Conservation (phyloP, 176 grass and related monocot species). For the Canna indica region DNA sequence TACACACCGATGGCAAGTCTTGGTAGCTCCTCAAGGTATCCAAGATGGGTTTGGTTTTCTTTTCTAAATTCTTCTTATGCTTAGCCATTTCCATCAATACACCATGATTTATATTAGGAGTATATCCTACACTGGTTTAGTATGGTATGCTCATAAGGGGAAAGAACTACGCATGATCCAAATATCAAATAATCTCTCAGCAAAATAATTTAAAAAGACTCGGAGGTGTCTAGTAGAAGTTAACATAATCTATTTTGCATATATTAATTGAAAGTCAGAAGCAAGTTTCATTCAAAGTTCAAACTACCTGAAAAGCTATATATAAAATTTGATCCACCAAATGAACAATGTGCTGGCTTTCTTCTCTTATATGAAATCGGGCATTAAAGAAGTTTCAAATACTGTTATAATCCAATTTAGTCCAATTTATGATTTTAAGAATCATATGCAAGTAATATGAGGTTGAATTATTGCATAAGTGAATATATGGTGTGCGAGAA, state of each 20-base stretch:
- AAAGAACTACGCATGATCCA: background rate
- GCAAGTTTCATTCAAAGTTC: background rate
- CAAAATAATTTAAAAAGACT: background rate
- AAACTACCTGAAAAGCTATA: no score
- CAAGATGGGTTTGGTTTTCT: constrained; percentile 90
- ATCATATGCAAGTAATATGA: no score
- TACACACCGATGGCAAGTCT: constrained; percentile 81
- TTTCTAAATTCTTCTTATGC: constrained; percentile 84
- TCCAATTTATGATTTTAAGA: no score
- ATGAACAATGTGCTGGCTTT: no score
- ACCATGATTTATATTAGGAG: constrained; percentile 90
- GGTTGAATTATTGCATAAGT: no score
- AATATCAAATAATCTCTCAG: background rate
- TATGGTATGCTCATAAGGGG: constrained; percentile 67
- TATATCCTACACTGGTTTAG: constrained; percentile 92
- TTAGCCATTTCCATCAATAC: constrained; percentile 99
- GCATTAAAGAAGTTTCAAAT: no score
- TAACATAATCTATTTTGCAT: background rate
- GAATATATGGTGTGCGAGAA: no score
- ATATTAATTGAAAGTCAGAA: background rate
- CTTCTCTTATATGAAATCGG: no score
- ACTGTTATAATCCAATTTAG: no score
- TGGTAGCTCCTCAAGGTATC: constrained; percentile 98
- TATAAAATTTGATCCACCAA: no score
- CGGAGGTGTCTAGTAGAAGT: background rate